phyloP scores from a whole-genome alignment of 2,329 filamentous ascomycete genomes.

The Arthrobotrys iridis region DNA sequence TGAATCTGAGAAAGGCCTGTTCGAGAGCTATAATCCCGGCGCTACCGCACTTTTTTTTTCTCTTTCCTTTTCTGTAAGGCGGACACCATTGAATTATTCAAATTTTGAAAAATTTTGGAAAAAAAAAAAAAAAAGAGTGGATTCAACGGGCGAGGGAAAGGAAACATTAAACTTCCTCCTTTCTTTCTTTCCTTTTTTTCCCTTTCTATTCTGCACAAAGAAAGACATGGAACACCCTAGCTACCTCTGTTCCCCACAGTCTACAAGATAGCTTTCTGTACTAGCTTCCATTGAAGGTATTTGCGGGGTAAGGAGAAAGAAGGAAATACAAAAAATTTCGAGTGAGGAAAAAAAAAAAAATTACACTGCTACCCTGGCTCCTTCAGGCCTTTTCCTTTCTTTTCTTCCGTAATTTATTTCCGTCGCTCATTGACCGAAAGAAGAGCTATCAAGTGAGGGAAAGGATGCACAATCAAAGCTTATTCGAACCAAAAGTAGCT shows the following conservation, averaged over 20 bases:
- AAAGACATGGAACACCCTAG: background rate
- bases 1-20: slow-evolving; percentile 11
- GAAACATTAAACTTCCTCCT: background rate
- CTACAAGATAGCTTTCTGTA: slow-evolving; percentile 7
- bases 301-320: slow-evolving; percentile 35
- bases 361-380: background rate
- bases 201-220: background rate
- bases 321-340: background rate
- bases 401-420: slow-evolving; percentile 24
- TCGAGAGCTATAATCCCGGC: background rate
- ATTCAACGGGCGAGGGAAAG: too few relatives aligned
- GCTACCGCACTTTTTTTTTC: background rate
- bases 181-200: background rate
- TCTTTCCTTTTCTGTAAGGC: too few relatives aligned
- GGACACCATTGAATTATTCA: too few relatives aligned
- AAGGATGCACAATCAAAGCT: too few relatives aligned
- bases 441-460: too few relatives aligned
- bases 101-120: too few relatives aligned
- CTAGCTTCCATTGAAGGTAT: slow-evolving; percentile 20
- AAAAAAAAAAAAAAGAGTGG: background rate
- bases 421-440: slow-evolving; percentile 20
- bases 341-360: background rate
- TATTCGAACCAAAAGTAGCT: too few relatives aligned
- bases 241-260: slow-evolving; percentile 5
- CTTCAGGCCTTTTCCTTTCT: background rate